Base-by-base conservation (phyloP, 345 rosid genomes). In the Nasturtium officinale region DNA sequence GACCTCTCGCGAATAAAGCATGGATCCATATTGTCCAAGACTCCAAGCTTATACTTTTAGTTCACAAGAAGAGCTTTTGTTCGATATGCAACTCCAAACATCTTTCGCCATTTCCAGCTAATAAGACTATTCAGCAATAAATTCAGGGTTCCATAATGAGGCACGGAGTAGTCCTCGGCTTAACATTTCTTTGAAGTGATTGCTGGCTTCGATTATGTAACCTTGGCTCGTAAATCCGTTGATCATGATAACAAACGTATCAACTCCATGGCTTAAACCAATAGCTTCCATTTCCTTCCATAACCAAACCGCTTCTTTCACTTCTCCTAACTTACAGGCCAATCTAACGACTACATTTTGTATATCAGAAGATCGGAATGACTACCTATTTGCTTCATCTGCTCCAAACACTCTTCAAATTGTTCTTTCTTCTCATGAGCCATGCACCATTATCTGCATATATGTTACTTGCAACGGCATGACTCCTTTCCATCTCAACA, bases 21-120 rank as follows among this genome's bases (percentile, higher is more conserved):
- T 94, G 98, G 68, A 94, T 88, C 98, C 98, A 94, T 63, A 94
- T 91, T 37, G 97, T 94, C 97, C 98, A 94, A 12, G 96, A 90
- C 75, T 94, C 97, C 98, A 94, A 12, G 96, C 91, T 77, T 73
- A 83, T 78, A 86, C 84, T 77, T 91, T 94, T 38, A 89, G 87
- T 54, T 88, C 95, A 53, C 96, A 91, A 17, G 75, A 54, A 42
- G 53, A 74, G 67, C 88, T 89, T 81, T 88, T 87, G 20, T 76
- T 81, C 18, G 82, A 43, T 58, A 94, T 86, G 72, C 84, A 86
- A 79, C 81, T 80, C 98, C 97, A 94, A 11, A 88, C 82, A 80
- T 91, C 96, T 80, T 89, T 91, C 7, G 93, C 97, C 85, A 87
- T 73, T 73, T 89, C 95, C 46, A 91, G 78, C 78, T 86, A 61